Evolutionary conservation across 2,329 filamentous ascomycete species (phyloP), one percentile per base, ranked within the genome.

Genomic region (Fusarium marasasianum): DNA sequence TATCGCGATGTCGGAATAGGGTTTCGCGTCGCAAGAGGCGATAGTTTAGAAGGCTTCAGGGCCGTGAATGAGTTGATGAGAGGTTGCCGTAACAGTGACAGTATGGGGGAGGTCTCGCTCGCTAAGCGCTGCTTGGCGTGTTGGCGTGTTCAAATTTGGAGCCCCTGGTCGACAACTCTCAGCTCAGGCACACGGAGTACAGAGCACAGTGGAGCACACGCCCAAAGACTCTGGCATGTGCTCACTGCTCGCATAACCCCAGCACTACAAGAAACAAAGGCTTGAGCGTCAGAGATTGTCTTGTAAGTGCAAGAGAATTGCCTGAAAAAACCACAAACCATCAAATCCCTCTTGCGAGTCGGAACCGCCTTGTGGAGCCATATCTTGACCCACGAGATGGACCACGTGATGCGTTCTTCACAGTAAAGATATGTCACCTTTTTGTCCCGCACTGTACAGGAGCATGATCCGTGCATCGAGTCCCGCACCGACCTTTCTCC

Each of bases 61-160:
- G 59, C 67, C 67, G 70, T 79, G 71, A 66, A 69, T 77, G 74
- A 78, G 73, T 74, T 80, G 79, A 79, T 75, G 78, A 68, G 65
- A 78, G 72, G 75, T 77, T 79, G 73, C 73, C 71, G 73, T 76
- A 75, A 74, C 74, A 76, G 73, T 76, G 66, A 73, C 69, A 75
- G 66, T 75, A 75, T 70, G 69, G 73, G 72, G 73, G 69, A 73
- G 50, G 72, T 75, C 73, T 80, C 78, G 78, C 79, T 80, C 78
- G 78, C 79, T 80, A 80, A 80, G 79, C 79, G 79, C 79, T 78
- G 77, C 77, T 80, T 78, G 78, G 78, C 77, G 76, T 78, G 69
- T 77, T 71, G 69, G 78, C 76, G 78, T 78, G 69, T 77, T 71
- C 68, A 78, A 80, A 78, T 77, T 78, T 72, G 73, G 75, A 71